Base-by-base conservation (phyloP, 768 basidiomycete species). In the Tricholoma bakamatsutake region DNA sequence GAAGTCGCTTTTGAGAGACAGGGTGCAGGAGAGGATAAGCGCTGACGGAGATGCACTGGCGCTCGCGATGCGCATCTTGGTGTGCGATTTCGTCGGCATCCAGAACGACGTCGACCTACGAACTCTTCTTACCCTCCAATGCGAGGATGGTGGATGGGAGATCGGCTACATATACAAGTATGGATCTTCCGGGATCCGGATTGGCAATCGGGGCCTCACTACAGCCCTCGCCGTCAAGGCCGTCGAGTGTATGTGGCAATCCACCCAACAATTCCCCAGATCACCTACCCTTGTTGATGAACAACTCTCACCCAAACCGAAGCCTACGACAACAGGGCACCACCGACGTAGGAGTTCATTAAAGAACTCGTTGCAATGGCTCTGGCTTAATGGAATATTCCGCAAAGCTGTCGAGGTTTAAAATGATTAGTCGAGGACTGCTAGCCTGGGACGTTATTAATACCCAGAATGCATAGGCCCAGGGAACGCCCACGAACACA, bases 151-250 rank as follows among this genome's bases (percentile, higher is more conserved):
- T 15, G 76, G 79, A 3, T 85, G 80, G 79, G 75, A 72, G 21
- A 70, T 70, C 8, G 76, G 83, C 1, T 82, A 80, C 80, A 69
- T 84, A 17, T 84, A 81, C 69, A 79, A 76, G 64, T 81, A 78
- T 55, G 80, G 79, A 4, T 71, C 72, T 0, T 73, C 77, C 0
- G 76, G 74, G 0, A 64, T 80, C 49, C 71, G 67, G 50, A 79
- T 84, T 28, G 77, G 80, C 11, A 83, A 83, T 64, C 74, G 78
- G 5, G 81, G 82, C 0, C 67, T 83, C 18, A 76, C 77, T 2
- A 83, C 81, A 21, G 80, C 80, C 1, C 60, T 82, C 24, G 81
- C 81, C 11, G 64, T 82, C 56, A 77, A 76, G 35, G 82, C 82
- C 7, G 71, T 82, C 39, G 66, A 72, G 48, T 66, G 66, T 2